Evolutionary conservation across 176 grass and related monocot species (phyloP), one percentile per base, ranked within the genome.

Genomic region (Carex parvula): DNA sequence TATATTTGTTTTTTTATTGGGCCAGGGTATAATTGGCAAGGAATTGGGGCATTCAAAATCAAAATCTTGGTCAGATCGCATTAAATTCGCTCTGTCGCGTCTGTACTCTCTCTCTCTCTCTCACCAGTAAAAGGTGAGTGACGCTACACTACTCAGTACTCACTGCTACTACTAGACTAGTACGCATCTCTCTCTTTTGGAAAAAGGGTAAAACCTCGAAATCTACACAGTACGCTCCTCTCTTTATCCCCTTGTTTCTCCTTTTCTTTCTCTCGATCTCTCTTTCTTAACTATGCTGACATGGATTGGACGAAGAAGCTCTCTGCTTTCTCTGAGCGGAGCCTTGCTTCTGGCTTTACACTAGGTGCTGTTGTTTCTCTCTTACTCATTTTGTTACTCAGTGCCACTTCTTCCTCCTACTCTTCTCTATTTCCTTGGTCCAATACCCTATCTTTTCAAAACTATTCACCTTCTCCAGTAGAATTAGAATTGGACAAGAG

Each of bases 251-350:
- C 33, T 70, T 11, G 11, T 6, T 44, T 8, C 9, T 20, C 0
- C 5, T 44, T 1, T 30, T 55, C 4, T 73, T 66, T 84, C 26
- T 84, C 8, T 81, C 55, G n/a, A 7, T 81, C 11, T 56, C 78
- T 62, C 52, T 60, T n/a, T 18, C 44, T 41, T 16, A 33, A 71
- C 5, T 60, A 29, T 84, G 76, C 62, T 71, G 22, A 8, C 64
- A 72, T 88, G 82, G 82, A 57, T 55, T 64, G 44, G 70, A 79
- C 57, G 64, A 87, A 81, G 86, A 84, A 84, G 70, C 41, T 79
- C 37, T 60, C 44, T 48, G 60, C 75, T 68, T 79, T 60, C 70
- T 79, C 63, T 37, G 76, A 85, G 83, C 39, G 78, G 67, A 81
- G 75, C 12, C 83, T 85, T 5, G 58, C 75, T 54, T 89, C 88